Evolutionary conservation across 108 stramenopile species (phyloP), one percentile per base, ranked within the genome.

Genomic region (Stephanodiscus minutulus): DNA sequence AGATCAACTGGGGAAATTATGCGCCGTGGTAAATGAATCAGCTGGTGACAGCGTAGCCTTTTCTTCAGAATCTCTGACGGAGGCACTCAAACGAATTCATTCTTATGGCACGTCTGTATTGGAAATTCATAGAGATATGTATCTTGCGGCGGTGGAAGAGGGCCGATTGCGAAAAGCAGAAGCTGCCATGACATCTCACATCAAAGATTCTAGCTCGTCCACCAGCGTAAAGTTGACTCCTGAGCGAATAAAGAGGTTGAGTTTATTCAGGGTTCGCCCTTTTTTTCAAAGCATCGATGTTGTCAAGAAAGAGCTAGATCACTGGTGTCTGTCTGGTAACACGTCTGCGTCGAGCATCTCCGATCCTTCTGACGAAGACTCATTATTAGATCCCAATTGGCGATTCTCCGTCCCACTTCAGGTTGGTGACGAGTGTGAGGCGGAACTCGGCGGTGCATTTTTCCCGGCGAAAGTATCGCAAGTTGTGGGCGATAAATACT

Each of bases 391-490:
- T 17, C 76, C 80, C 1, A 76, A 91, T 54, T 89, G 89, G 88
- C 88, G 85, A 43, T 90, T 84, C 37, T 85, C 88, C 1, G 37
- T 84, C 49, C 81, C 84, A 9, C 63, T 91, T 7, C 82, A 88
- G 74, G 79, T 89, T 1, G 87, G 87, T 7, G 90, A 93, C 61
- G 71, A 84, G 37, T 90, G 91, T 20, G 90, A 93, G 60, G 92
- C 90, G n/a, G 90, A 91, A 66, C 78, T 93, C 20, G 92, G 92
- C 4, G 91, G 91, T 15, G 90, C 88, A n/a, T 90, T 89, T 58
- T 93, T 93, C 52, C 74, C 85, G 17, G 92, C 86, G 4, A 87
- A 79, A 31, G 79, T 93, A 6, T 86, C 83, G 18, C 60, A 70
- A 64, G 82, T 85, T 50, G 54, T 64, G 21, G 86, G 82, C 15